Percentiles rank a stretch among this genome's conserved stretches.
Evolutionary conservation across 768 basidiomycete species (phyloP).

Genomic region (Boletus edulis): DNA sequence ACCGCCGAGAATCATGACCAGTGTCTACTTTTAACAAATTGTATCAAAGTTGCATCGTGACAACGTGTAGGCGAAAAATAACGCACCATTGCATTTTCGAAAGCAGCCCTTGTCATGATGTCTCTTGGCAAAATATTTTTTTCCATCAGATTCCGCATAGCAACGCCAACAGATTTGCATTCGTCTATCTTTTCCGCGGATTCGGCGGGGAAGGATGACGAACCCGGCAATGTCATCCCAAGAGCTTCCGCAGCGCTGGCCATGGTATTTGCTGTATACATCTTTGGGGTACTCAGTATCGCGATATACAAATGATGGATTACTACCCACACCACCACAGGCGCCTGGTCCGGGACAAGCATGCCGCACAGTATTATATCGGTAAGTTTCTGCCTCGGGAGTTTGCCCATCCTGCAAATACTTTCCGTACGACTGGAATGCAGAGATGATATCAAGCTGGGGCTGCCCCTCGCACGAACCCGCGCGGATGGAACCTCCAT

Average conservation of each 20-base stretch:
- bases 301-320: background rate
- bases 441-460: constrained; percentile 92
- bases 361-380: constrained; percentile 86
- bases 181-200: constrained; percentile 86
- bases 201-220: constrained; percentile 95
- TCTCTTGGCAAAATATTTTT: constrained; percentile 91
- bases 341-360: constrained; percentile 98
- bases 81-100: constrained; percentile 94
- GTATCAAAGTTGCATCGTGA: constrained; percentile 4
- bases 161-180: constrained; percentile 73
- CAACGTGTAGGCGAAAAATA: constrained; percentile 5
- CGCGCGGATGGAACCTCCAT: constrained; percentile 92
- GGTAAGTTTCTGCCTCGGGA: constrained; percentile 72
- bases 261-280: constrained; percentile 99
- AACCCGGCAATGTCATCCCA: constrained; percentile 95
- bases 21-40: constrained; percentile 49
- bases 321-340: constrained; percentile 84
- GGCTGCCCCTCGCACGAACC: constrained; percentile 89
- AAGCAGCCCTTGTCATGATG: constrained; percentile 96
- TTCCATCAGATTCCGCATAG: constrained; percentile 85
- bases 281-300: constrained; percentile 44
- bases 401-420: constrained; percentile 91
- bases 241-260: constrained; percentile 92
- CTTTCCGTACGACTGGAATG: constrained; percentile 97
- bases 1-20: constrained; percentile 96